Evolutionary conservation across 106 monocot species (phyloP).

Genomic region (Hemerocallis citrina): DNA sequence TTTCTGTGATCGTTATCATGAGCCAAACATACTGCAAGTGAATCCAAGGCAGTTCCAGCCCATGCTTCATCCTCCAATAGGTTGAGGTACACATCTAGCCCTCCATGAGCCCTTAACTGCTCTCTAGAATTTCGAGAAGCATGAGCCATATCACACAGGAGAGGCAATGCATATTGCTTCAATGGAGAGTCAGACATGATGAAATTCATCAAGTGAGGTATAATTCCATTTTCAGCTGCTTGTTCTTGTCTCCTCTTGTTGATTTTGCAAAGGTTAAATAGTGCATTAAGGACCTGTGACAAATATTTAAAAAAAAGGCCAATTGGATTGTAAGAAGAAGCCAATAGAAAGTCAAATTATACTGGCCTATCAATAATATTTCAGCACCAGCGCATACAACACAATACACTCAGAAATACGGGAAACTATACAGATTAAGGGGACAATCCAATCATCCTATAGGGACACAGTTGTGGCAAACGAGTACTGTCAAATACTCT

Average conservation of each 20-base stretch:
- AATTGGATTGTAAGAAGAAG: too few species aligned
- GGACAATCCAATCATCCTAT: too few species aligned
- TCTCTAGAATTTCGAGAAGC: conserved; percentile 96
- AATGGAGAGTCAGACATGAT: conserved; percentile 83
- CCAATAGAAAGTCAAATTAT: too few species aligned
- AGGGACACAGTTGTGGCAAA: too few species aligned
- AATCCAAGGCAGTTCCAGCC: conserved; percentile 90
- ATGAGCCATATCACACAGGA: conserved; percentile 97
- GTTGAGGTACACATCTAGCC: conserved; percentile 88
- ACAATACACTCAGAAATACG: too few species aligned
- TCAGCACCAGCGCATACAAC: too few species aligned
- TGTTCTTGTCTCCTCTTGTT: conserved; percentile 97
- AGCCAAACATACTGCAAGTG: conserved; percentile 84
- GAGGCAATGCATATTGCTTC: conserved; percentile 78
- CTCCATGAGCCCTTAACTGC: conserved; percentile 88
- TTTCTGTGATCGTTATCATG: conserved; percentile 93
- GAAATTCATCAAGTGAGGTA: conserved; percentile 90
- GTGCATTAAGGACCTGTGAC: conserved; percentile 93
- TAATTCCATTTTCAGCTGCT: conserved; percentile 97
- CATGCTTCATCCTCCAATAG: conserved; percentile 90
- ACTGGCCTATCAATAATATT: too few species aligned
- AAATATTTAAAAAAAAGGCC: too few species aligned
- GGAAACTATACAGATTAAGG: too few species aligned
- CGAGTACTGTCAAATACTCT: too few species aligned
- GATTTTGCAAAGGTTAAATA: conserved; percentile 98